These are phyloP conservation scores for Alliaria petiolata DNA, from an alignment of 345 rosid genomes.

Conservation along the genomic window DNA sequence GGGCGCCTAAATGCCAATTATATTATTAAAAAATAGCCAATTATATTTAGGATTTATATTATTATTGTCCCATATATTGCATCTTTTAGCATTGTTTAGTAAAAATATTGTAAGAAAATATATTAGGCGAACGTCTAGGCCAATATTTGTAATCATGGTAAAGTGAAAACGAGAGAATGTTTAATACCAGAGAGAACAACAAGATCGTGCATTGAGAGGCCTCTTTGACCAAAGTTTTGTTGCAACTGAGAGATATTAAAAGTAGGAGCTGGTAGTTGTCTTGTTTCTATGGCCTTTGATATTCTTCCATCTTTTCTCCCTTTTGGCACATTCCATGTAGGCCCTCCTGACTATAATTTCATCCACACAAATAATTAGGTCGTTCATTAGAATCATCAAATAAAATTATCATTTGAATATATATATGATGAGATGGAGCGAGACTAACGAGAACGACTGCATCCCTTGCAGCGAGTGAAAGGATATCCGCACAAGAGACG, in stretches of 20 bases:
- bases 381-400: background rate
- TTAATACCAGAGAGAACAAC: slow-evolving; percentile 70
- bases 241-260: slow-evolving; percentile 69
- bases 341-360: slow-evolving; percentile 74
- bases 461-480: slow-evolving; percentile 81
- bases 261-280: slow-evolving; percentile 71
- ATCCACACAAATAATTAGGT: background rate
- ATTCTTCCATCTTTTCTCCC: slow-evolving; percentile 88
- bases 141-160: background rate
- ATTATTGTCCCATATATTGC: background rate
- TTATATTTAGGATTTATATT: too few relatives aligned
- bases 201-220: slow-evolving; percentile 63
- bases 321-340: slow-evolving; percentile 80
- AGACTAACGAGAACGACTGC: slow-evolving; percentile 66
- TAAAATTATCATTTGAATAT: background rate
- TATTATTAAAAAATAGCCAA: too few relatives aligned
- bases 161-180: background rate
- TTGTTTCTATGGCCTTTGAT: slow-evolving; percentile 72
- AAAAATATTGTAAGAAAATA: too few relatives aligned
- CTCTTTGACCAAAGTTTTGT: slow-evolving; percentile 78
- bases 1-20: too few relatives aligned
- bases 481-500: slow-evolving; percentile 87
- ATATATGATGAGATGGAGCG: background rate
- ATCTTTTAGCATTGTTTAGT: background rate
- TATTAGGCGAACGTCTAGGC: background rate